Evolutionary conservation across 352 stramenopile species (phyloP).

Genomic region (Phytopythium litorale): DNA sequence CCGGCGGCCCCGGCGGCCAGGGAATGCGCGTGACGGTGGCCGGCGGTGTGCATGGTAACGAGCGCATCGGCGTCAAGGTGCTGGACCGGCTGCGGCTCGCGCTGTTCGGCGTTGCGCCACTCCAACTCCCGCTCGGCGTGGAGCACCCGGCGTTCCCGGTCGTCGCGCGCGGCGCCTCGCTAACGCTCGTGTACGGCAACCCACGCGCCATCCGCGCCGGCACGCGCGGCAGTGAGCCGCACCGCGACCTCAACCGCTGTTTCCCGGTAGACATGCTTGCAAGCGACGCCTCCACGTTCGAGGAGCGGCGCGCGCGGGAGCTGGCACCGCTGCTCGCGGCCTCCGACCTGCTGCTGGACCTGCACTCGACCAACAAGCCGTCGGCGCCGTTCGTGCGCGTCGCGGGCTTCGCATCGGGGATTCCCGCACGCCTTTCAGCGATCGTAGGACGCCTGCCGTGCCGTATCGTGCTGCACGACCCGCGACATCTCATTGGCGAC

Average conservation of each 20-base stretch:
- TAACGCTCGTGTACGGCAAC: constrained; percentile 71
- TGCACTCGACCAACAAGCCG: constrained; percentile 80
- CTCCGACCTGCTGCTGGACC: constrained; percentile 62
- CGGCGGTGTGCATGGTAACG: constrained; percentile 72
- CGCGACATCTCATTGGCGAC: constrained; percentile 46
- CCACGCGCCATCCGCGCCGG: constrained; percentile 42
- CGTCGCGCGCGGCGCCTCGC: constrained; percentile 24
- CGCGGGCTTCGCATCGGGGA: constrained; percentile 25
- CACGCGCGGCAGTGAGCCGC: constrained; percentile 42
- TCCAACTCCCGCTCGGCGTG: background rate
- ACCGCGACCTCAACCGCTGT: constrained; percentile 69
- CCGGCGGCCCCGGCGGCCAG: constrained; percentile 9
- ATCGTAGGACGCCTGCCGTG: constrained; percentile 42
- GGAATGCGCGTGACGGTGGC: constrained; percentile 47
- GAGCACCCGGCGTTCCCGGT: constrained; percentile 12
- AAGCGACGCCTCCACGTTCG: constrained; percentile 20
- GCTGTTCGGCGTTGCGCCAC: constrained; percentile 25
- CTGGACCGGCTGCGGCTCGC: constrained; percentile 52
- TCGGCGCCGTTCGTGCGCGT: constrained; percentile 65
- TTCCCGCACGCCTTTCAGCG: constrained; percentile 20
- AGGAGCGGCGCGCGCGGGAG: constrained; percentile 47
- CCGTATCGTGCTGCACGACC: constrained; percentile 63
- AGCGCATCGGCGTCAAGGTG: constrained; percentile 62
- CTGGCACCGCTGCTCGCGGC: constrained; percentile 47
- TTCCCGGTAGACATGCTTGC: constrained; percentile 39